These are phyloP conservation scores for Hymenoscyphus fructigenus DNA, from an alignment of 2,329 filamentous ascomycete genomes.

Conservation along the genomic window DNA sequence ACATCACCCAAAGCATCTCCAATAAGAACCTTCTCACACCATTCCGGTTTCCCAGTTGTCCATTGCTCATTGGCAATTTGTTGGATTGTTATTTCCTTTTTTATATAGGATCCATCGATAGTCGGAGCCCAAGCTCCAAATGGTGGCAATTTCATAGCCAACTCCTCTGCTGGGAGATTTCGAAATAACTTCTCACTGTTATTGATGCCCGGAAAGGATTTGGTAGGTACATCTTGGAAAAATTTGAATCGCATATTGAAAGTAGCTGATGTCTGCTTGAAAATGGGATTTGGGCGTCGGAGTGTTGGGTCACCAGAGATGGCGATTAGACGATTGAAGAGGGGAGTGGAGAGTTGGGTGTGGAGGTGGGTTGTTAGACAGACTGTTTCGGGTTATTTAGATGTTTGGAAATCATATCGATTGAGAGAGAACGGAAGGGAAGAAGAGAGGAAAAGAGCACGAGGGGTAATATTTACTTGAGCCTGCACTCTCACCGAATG, in stretches of 20 bases:
- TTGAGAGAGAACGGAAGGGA: neutral
- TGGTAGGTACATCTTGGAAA: too few species aligned
- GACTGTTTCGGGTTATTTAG: conserved; percentile 6
- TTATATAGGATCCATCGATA: conserved; percentile 19
- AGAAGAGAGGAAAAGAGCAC: neutral
- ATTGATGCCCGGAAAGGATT: neutral
- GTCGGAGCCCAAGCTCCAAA: conserved; percentile 21
- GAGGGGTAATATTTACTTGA: conserved; percentile 15
- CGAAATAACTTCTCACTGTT: conserved; percentile 7
- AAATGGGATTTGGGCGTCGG: conserved; percentile 16
- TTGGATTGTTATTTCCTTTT: conserved; percentile 14
- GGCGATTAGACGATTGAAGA: conserved; percentile 22
- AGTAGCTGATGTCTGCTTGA: conserved; percentile 14
- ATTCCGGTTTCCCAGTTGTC: conserved; percentile 16
- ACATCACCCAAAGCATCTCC: conserved; percentile 24
- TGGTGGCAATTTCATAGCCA: conserved; percentile 15
- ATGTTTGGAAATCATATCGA: neutral
- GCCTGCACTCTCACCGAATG: conserved; percentile 42
- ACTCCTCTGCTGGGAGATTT: conserved; percentile 9
- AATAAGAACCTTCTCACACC: conserved; percentile 20
- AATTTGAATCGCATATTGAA: conserved; percentile 8
- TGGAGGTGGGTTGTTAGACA: conserved; percentile 19
- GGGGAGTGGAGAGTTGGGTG: conserved; percentile 1
- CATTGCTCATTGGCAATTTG: conserved; percentile 8
- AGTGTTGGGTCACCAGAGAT: conserved; percentile 26